Conservation (phyloP, 257 asterid genomes). For the Coffea eugenioides region DNA sequence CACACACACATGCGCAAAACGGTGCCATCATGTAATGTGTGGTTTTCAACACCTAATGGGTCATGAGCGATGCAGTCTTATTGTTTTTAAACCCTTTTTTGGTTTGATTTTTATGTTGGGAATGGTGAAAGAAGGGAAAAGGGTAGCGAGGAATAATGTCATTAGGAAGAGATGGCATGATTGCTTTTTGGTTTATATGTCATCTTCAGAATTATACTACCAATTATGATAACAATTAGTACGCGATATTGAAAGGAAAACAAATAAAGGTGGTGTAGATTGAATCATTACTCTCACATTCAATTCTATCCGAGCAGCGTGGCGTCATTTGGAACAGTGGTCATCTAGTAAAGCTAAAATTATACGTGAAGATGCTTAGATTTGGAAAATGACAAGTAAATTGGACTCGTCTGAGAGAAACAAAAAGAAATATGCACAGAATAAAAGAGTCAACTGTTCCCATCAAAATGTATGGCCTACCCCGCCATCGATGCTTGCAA, state of each 20-base stretch:
- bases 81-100: not conserved
- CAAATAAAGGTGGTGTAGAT: constrained; percentile 14
- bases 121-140: constrained; percentile 14
- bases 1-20: not conserved
- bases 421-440: too few relatives aligned
- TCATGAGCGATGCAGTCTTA: not conserved
- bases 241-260: constrained; percentile 23
- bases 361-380: not conserved
- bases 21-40: not conserved
- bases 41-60: not conserved
- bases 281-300: constrained; percentile 25
- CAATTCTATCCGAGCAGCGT: constrained; percentile 1
- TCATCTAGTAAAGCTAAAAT: not conserved
- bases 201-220: constrained; percentile 19
- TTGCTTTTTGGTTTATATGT: constrained; percentile 26
- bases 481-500: not conserved
- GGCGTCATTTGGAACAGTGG: not conserved
- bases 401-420: not conserved
- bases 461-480: not conserved
- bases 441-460: not conserved
- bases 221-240: constrained; percentile 20
- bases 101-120: not conserved
- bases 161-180: constrained; percentile 2
- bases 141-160: constrained; percentile 3
- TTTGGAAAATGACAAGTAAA: not conserved